These are phyloP conservation scores for Leucocoprinus sp. DNA, from an alignment of 768 basidiomycete species.

Conservation along the genomic window DNA sequence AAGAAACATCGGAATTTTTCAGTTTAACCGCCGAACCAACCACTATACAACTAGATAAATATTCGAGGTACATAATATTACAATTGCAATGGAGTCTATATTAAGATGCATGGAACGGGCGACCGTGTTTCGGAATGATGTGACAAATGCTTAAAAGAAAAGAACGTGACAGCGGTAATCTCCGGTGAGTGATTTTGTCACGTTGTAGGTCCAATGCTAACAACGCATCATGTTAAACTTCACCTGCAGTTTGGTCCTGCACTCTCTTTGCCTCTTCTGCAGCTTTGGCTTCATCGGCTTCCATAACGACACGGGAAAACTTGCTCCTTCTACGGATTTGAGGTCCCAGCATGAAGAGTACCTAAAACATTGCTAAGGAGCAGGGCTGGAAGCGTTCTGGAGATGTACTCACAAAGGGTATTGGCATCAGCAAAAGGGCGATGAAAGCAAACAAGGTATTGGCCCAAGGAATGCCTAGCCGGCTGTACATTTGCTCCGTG, in stretches of 20 bases:
- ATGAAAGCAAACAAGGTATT: conserved; percentile 49
- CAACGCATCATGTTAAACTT: no score
- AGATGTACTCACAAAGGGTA: conserved; percentile 42
- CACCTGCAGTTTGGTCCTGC: background rate
- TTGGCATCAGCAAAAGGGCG: conserved; percentile 44
- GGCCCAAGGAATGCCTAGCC: conserved; percentile 52
- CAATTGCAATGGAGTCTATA: background rate
- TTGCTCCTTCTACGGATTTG: conserved; percentile 17
- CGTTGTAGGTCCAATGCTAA: no score
- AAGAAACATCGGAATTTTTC: background rate
- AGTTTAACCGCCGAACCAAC: background rate
- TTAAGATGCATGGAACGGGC: no score
- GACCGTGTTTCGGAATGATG: no score
- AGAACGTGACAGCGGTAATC: no score
- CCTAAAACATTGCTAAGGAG: conserved; percentile 16
- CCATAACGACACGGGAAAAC: conserved; percentile 3
- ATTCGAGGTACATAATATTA: background rate
- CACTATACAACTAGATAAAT: background rate
- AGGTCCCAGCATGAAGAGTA: conserved; percentile 35
- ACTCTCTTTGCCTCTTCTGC: background rate
- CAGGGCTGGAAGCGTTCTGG: conserved; percentile 2
- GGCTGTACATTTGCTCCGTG: conserved; percentile 48
- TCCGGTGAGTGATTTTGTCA: no score
- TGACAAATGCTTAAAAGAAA: no score
- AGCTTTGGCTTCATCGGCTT: conserved; percentile 3